These are phyloP conservation scores for Boletus rubescentipes DNA, from an alignment of 768 basidiomycete species.

Conservation along the genomic window DNA sequence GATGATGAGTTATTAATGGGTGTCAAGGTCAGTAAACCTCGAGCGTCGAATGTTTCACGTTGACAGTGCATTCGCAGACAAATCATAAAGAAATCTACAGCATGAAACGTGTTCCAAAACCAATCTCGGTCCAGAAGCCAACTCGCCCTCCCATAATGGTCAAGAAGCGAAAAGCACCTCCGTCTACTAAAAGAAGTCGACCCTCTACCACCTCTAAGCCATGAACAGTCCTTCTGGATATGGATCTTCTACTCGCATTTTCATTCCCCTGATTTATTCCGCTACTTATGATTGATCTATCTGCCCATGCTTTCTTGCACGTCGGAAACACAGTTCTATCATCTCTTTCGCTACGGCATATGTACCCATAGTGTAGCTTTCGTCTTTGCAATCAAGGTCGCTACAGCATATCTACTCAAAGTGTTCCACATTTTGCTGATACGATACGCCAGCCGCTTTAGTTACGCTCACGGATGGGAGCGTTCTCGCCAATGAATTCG, in stretches of 20 bases:
- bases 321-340: constrained; percentile 10
- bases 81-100: constrained; percentile 40
- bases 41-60: background rate
- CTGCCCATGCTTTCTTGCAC: constrained; percentile 2
- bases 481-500: constrained; percentile 49
- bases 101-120: constrained; percentile 27
- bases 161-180: constrained; percentile 25
- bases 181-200: constrained; percentile 13
- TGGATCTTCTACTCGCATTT: background rate
- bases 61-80: constrained; percentile 30
- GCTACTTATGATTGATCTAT: constrained; percentile 8
- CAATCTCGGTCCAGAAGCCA: constrained; percentile 4
- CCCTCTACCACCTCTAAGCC: constrained; percentile 1
- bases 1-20: constrained; percentile 66
- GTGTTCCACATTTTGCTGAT: background rate
- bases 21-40: constrained; percentile 44
- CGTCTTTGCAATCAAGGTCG: constrained; percentile 1
- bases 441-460: background rate
- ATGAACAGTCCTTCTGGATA: constrained; percentile 8
- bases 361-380: constrained; percentile 8
- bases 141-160: background rate
- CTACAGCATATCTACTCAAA: background rate
- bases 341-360: background rate
- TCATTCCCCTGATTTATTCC: constrained; percentile 10
- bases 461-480: constrained; percentile 8